Evolutionary conservation across 2,329 filamentous ascomycete genomes (phyloP).

Genomic region (Penicillium nordicum): DNA sequence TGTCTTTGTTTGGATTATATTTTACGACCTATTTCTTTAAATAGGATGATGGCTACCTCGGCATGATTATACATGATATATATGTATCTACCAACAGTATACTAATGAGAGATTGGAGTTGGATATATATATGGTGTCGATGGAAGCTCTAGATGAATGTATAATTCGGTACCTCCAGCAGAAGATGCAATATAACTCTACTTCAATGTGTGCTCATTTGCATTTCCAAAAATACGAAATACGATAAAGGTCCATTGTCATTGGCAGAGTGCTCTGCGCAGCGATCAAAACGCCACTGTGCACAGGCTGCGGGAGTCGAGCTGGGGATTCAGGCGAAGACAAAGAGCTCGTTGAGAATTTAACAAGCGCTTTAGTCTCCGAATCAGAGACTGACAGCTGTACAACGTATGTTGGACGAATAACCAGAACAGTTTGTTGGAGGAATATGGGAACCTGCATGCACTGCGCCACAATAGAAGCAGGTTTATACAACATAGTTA

Average conservation of each 20-base stretch:
- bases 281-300: not conserved
- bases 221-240: not conserved
- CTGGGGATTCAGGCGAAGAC: not conserved
- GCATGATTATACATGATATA: no score
- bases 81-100: not conserved
- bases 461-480: conserved; percentile 2
- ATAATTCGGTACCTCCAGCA: not conserved
- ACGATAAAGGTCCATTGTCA: not conserved
- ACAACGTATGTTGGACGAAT: not conserved
- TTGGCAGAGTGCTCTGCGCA: not conserved
- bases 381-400: conserved; percentile 1
- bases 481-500: not conserved
- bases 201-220: not conserved
- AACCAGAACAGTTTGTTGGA: not conserved
- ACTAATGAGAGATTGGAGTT: not conserved
- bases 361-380: not conserved
- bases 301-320: not conserved
- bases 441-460: not conserved
- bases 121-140: not conserved
- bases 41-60: not conserved
- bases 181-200: not conserved
- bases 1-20: not conserved
- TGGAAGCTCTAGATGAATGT: not conserved
- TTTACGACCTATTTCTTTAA: not conserved
- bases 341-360: not conserved